Conservation (phyloP, 441 rosid genomes). For the Corymbia citriodora region DNA sequence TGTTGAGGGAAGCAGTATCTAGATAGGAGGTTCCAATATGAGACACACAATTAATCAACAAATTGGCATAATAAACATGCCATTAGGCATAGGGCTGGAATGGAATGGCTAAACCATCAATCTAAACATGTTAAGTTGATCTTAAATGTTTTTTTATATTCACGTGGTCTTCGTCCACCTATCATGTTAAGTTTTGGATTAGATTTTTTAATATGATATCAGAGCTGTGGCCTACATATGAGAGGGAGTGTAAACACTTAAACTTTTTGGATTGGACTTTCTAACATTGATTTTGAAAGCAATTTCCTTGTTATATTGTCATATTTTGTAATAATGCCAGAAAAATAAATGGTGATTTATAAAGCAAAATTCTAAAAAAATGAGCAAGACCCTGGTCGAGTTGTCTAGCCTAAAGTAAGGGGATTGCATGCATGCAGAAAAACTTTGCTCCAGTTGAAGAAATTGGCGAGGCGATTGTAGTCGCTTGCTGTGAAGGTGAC, state of each 20-base stretch:
- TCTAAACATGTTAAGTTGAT: not conserved
- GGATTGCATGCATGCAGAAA: not conserved
- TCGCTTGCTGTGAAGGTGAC: not conserved
- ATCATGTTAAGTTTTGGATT: too few species aligned
- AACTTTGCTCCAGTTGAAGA: constrained; percentile 11
- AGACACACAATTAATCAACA: too few species aligned
- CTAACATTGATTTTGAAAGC: not conserved
- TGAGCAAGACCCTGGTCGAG: not conserved
- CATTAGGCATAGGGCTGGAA: not conserved
- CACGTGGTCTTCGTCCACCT: too few species aligned
- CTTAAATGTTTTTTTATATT: too few species aligned
- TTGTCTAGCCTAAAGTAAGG: not conserved
- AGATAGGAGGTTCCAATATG: too few species aligned
- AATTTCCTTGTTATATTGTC: not conserved
- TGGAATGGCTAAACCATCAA: not conserved
- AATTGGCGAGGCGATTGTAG: not conserved
- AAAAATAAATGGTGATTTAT: not conserved
- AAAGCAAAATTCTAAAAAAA: not conserved
- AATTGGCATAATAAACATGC: not conserved
- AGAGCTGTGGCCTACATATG: too few species aligned
- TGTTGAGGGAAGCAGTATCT: not conserved
- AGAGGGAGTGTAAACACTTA: too few species aligned
- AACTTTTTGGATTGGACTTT: too few species aligned
- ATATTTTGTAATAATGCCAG: not conserved
- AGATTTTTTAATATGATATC: too few species aligned